These are phyloP conservation scores for Phyllosticta citriasiana DNA, from an alignment of 2,329 filamentous ascomycete species.

Conservation along the genomic window DNA sequence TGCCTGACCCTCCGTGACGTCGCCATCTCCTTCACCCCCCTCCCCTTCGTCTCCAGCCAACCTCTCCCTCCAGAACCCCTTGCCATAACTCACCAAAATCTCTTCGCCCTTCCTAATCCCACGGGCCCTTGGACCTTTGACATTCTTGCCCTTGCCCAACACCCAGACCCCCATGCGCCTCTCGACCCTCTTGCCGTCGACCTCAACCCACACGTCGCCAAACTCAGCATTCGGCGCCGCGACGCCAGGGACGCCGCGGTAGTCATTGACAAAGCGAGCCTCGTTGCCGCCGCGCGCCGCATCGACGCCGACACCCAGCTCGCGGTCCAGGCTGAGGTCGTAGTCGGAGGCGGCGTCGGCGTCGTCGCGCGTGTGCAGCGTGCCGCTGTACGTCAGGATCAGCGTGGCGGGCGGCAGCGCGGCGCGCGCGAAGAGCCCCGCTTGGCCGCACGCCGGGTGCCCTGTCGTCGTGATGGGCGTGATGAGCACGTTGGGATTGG, in stretches of 20 bases:
- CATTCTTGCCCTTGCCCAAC: slow-evolving; percentile 38
- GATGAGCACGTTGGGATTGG: slow-evolving; percentile 33
- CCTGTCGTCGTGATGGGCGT: slow-evolving; percentile 27
- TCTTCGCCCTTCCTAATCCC: slow-evolving; percentile 41
- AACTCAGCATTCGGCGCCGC: slow-evolving; percentile 33
- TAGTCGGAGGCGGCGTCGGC: slow-evolving; percentile 38
- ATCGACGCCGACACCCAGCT: slow-evolving; percentile 39
- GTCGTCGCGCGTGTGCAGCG: slow-evolving; percentile 35
- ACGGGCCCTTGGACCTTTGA: slow-evolving; percentile 29
- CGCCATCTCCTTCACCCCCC: slow-evolving; percentile 7
- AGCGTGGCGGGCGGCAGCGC: slow-evolving; percentile 36
- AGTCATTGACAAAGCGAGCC: slow-evolving; percentile 45
- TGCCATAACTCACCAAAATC: slow-evolving; percentile 45
- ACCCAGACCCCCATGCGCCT: slow-evolving; percentile 43
- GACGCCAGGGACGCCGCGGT: slow-evolving; percentile 35
- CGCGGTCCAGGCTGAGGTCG: slow-evolving; percentile 42
- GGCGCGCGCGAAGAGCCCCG: slow-evolving; percentile 38
- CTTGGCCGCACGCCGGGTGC: slow-evolving; percentile 40
- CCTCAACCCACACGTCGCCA: slow-evolving; percentile 27
- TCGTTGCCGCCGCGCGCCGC: slow-evolving; percentile 41
- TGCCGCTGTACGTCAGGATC: slow-evolving; percentile 41
- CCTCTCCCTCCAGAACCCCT: slow-evolving; percentile 39
- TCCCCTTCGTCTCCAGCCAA: neutral
- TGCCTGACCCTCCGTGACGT: neutral
- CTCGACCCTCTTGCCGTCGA: slow-evolving; percentile 31